These are phyloP conservation scores for Ophiorrhiza pumila DNA, from an alignment of 257 asterid genomes.

Conservation along the genomic window DNA sequence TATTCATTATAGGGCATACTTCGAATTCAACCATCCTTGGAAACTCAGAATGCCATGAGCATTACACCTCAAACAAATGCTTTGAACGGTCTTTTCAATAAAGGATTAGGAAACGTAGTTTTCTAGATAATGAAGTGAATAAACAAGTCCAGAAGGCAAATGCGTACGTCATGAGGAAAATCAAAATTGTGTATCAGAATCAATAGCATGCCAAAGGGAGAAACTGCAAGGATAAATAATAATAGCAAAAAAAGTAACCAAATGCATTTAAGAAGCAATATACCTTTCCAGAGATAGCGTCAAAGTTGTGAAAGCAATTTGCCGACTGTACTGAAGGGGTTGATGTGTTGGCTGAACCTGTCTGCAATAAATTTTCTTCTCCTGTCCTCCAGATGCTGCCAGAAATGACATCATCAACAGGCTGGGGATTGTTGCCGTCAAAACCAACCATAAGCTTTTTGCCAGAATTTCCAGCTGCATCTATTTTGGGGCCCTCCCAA, in stretches of 20 bases:
- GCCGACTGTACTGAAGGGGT: constrained; percentile 41
- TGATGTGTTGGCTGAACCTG: constrained; percentile 39
- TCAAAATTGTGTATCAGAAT: neutral
- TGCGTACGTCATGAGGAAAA: neutral
- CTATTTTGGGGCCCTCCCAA: constrained; percentile 41
- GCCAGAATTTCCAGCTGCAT: constrained; percentile 39
- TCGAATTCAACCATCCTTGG: no score
- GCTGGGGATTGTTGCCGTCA: constrained; percentile 35
- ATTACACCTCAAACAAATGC: neutral
- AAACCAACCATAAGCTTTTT: constrained; percentile 47
- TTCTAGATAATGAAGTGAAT: neutral
- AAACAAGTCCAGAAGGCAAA: neutral
- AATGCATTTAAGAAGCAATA: neutral
- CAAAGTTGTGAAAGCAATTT: constrained; percentile 43
- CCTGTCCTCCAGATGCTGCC: constrained; percentile 51
- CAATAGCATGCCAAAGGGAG: neutral
- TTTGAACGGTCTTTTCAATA: neutral
- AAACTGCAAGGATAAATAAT: neutral
- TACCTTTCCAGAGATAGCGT: constrained; percentile 63
- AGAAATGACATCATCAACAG: constrained; percentile 40
- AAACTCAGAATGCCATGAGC: no score
- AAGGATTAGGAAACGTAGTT: neutral
- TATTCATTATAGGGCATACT: neutral
- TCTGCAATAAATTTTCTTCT: constrained; percentile 43
- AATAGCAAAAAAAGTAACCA: neutral